Evolutionary conservation across 306 rosid species (phyloP), one percentile per base, ranked within the genome.

Genomic region (Myrica gale): DNA sequence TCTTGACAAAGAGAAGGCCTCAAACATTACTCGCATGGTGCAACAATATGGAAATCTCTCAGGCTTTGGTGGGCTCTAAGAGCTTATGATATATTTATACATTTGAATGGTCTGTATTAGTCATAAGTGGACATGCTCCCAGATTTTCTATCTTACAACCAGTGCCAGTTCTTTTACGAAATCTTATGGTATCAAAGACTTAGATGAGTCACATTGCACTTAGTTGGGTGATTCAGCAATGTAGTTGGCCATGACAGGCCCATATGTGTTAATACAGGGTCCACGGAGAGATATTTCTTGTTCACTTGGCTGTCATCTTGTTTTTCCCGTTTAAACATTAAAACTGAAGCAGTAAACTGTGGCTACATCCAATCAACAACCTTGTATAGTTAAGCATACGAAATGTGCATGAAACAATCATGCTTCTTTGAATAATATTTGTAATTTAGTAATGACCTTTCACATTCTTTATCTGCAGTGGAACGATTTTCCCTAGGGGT

Each of bases 401-500:
- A 42, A 32, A 43, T 61, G 44, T 60, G 67, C 42, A 61, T 61
- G 37, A 26, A 12, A 9, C 13, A 3, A 26, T 48, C 45, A n/a
- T 53, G 54, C 68, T 67, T 20, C 32, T 69, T 81, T 75, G 66
- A 19, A 13, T 75, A 55, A 26, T 65, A 50, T 69, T n/a, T 61
- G 51, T 66, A 67, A 80, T 26, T 60, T 56, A 26, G 74, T 82
- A 63, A 75, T 73, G 72, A 50, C 76, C 73, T 56, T 44, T 19
- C 66, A 52, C 74, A 47, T 82, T 75, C 32, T 68, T 61, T 74
- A 77, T 78, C 72, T 72, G 67, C 83, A 89, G 93, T 89, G 69
- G 91, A 89, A 74, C 83, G 93, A 54, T 87, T 89, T 74, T 89
- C 93, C 54, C 75, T 89, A 67, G 91, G 93, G 68, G 87, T 84